Percentiles rank a stretch among this genome's conserved stretches.
Conservation (phyloP, 805 yeast genomes). For the Kluyveromyces dobzhanskii region DNA sequence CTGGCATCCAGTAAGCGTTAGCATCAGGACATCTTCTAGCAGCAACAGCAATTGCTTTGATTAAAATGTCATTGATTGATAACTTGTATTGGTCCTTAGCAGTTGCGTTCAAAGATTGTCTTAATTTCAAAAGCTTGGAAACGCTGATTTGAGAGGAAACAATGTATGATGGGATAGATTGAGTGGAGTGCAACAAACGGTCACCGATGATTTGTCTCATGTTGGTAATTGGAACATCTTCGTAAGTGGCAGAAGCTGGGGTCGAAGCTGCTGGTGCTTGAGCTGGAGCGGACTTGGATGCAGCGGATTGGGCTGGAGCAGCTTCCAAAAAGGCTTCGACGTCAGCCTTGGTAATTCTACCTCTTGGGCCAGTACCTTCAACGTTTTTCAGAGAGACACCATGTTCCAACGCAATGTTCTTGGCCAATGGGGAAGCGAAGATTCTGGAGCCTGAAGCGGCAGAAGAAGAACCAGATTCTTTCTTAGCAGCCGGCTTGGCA, state of each 20-base stretch:
- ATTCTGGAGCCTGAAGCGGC: conserved; percentile 56
- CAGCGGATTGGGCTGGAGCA: conserved; percentile 29
- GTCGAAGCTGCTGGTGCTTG: conserved; percentile 34
- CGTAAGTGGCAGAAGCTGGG: conserved; percentile 46
- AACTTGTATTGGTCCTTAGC: conserved; percentile 83
- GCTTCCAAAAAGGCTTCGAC: conserved; percentile 58
- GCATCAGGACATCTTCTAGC: conserved; percentile 85
- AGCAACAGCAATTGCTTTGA: conserved; percentile 92
- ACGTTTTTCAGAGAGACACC: conserved; percentile 81
- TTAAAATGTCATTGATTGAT: conserved; percentile 87
- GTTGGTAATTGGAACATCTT: conserved; percentile 76
- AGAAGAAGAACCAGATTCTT: conserved; percentile 28
- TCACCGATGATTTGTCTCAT: conserved; percentile 94
- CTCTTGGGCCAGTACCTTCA: conserved; percentile 90
- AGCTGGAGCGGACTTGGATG: conserved; percentile 38
- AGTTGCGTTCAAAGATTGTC: conserved; percentile 78
- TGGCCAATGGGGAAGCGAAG: conserved; percentile 92
- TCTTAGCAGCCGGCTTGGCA: conserved; percentile 17
- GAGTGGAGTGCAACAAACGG: conserved; percentile 81
- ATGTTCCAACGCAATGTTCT: conserved; percentile 83
- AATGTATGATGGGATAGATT: conserved; percentile 83
- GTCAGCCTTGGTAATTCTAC: conserved; percentile 88
- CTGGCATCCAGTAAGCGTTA: conserved; percentile 88
- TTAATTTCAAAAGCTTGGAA: conserved; percentile 80
- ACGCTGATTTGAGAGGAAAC: conserved; percentile 84